Evolutionary conservation across 2,329 filamentous ascomycete species (phyloP).

Genomic region (Colletotrichum somersetense): DNA sequence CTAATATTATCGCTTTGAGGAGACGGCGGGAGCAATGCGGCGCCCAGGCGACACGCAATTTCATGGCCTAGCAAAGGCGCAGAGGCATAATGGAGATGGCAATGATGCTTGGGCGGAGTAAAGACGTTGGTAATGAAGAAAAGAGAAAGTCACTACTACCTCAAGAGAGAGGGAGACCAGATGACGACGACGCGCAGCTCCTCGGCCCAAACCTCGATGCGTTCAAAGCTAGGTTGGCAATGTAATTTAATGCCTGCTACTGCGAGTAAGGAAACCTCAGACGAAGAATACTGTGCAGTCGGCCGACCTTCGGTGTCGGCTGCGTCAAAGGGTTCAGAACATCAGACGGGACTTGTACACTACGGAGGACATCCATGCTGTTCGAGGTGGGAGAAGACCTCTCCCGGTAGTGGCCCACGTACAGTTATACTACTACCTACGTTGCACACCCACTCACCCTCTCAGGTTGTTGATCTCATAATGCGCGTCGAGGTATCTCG

Average conservation of each 20-base stretch:
- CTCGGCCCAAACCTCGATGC: constrained; percentile 18
- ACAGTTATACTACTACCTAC: too few species aligned
- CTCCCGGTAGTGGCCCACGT: background rate
- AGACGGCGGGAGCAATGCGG: constrained; percentile 24
- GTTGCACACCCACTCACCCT: background rate
- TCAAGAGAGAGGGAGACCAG: background rate
- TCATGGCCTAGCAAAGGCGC: background rate
- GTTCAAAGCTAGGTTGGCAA: constrained; percentile 6
- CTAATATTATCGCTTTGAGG: constrained; percentile 12
- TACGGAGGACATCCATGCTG: background rate
- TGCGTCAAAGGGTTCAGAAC: background rate
- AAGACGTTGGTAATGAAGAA: constrained; percentile 9
- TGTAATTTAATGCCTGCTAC: constrained; percentile 21
- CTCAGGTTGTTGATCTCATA: background rate
- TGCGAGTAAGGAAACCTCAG: constrained; percentile 25
- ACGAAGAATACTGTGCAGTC: constrained; percentile 23
- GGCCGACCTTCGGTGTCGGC: constrained; percentile 22
- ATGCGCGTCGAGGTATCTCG: background rate
- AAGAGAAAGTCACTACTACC: background rate
- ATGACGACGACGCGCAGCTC: constrained; percentile 25
- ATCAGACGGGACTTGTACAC: constrained; percentile 3
- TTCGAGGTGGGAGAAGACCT: background rate
- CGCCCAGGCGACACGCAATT: constrained; percentile 23
- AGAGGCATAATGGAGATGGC: constrained; percentile 2
- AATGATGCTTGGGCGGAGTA: constrained; percentile 1